Evolutionary conservation across 225 moss, liverwort and hornwort species (phyloP), one percentile per base, ranked within the genome.

Genomic region (Sphagnum contortum): DNA sequence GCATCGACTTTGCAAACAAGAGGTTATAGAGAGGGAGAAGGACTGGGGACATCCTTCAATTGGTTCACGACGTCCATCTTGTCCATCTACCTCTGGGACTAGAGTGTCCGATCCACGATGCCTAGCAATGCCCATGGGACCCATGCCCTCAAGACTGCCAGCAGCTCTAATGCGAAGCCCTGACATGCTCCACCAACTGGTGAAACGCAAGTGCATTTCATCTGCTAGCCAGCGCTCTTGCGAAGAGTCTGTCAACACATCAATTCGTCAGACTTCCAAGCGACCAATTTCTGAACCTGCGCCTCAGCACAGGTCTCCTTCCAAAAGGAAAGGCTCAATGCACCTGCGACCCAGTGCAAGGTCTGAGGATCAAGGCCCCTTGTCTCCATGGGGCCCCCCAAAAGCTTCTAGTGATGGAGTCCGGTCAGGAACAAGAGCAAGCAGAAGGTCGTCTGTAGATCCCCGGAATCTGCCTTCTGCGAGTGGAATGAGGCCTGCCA

Each of bases 1-100:
- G 59, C 89, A 93, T 69, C 67, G 71, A 14, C 77, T 71, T 48
- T 90, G 90, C 76, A 86, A 88, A 57, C 69, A 74, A 67, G 92
- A 90, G 74, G 66, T 69, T 13, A 68, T 75, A 5, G 68, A 78
- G 47, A 85, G 78, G 65, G 83, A 88, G 74, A 83, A 82, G 61
- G 83, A 78, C 44, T 90, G 88, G 75, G 83, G 92, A 69, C 81
- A 78, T 49, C 90, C 90, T 13, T 80, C 86, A 12, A 57, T 80
- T 14, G 64, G 82, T 57, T 71, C 90, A 55, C 79, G 83, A 57
- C 76, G 73, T 48, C 79, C 86, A 29, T 29, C 29, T 29, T 29
- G 29, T 29, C 29, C 29, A 29, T 29, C 29, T 29, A 29, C 29
- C 29, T 29, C 29, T 1, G 1, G 29, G 29, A 29, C 29, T 29